A percentile compares a stretch with the other conserved stretches of the same genome.
Conservation (phyloP, 306 rosid genomes). For the Astragalus membranaceus region DNA sequence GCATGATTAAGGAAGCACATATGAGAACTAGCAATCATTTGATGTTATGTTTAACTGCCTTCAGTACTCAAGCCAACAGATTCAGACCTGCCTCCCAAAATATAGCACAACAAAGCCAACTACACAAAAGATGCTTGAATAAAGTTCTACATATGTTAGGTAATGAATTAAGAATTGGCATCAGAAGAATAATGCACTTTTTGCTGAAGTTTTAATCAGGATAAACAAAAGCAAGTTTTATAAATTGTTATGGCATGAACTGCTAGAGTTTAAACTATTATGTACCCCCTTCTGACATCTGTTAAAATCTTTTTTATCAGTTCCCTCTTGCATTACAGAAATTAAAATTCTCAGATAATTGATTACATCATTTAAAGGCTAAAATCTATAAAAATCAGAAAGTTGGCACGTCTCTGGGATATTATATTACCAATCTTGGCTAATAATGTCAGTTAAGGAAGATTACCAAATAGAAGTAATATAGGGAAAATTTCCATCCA, state of each 20-base stretch:
- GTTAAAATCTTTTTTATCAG: background rate
- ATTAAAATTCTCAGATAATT: background rate
- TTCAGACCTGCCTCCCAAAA: too few species aligned
- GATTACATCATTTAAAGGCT: background rate
- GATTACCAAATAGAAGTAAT: background rate
- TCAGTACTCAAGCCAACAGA: too few species aligned
- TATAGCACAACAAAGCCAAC: too few species aligned
- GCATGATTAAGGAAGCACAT: background rate
- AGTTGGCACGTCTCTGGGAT: background rate
- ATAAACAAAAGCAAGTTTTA: background rate
- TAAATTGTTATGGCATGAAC: background rate
- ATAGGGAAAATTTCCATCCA: background rate
- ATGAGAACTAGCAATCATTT: too few species aligned
- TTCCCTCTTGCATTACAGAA: background rate
- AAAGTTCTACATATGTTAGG: too few species aligned
- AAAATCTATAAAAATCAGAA: background rate
- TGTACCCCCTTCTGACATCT: background rate
- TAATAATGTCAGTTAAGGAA: slow-evolving; percentile 3
- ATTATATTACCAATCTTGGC: background rate
- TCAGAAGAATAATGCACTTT: background rate
- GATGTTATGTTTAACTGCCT: too few species aligned
- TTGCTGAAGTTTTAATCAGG: background rate
- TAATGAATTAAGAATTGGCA: background rate
- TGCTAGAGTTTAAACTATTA: slow-evolving; percentile 3
- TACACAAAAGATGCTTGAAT: too few species aligned